Base-by-base conservation (phyloP, 2,329 filamentous ascomycete species). In the Chaetothyriales sp. region DNA sequence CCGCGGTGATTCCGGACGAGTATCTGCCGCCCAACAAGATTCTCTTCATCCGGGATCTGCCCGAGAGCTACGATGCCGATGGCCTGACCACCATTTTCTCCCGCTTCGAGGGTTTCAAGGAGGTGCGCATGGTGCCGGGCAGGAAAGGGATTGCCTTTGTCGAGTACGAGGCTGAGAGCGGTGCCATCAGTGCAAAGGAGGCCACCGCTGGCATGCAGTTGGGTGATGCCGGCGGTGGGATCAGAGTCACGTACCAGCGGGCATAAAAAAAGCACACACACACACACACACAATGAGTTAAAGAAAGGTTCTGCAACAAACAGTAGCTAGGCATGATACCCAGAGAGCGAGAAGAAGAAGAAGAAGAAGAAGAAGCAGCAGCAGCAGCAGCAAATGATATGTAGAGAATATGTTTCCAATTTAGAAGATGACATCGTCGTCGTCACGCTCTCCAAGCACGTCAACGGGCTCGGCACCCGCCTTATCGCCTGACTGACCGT, bases 21-120 rank as follows among this genome's bases (percentile, higher is more conserved):
- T 96, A 95, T 67, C 78, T 96, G 3, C 90, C 90, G 3, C 90
- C 92, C 36, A 96, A 96, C 78, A 95, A 95, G 73, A 94, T 88
- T 59, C 77, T 98, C 36, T 94, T 96, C 70, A 73, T 96, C 54
- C 87, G 93, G 71, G 90, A 96, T 61, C 70, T 98, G 36, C 89
- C 92, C 7, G 86, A 90, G 56, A 84, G 87, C 57, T 87, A 85
- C 68, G 84, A 85, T 65, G 80, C 86, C 62, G 88, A 94, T 57
- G 78, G 76, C 20, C 77, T 98, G 50, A 83, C 81, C 0, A 75
- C 76, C 28, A 80, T 96, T 55, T 98, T 96, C 69, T 80, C 81
- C 48, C 81, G 84, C 47, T 98, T 93, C 70, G 86, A 94, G 56
- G 90, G 90, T 22, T 95, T 98, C 73, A 84, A 83, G 64, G 92